Conservation (phyloP, 2,329 filamentous ascomycete genomes). For the Alternaria sp. region DNA sequence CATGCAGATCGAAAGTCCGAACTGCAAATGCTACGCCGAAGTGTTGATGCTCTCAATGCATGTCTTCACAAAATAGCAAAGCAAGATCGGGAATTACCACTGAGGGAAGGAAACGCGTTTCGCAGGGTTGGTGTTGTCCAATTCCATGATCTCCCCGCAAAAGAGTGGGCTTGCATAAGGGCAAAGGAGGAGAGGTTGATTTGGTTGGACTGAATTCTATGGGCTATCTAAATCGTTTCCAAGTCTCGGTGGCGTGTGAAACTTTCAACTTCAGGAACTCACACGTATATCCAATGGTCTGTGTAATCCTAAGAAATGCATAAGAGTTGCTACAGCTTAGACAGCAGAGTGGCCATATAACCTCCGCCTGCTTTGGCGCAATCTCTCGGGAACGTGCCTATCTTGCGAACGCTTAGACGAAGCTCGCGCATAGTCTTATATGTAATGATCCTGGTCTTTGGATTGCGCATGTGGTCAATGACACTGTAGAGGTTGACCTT, state of each 20-base stretch:
- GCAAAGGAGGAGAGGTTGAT: not conserved
- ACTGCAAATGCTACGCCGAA: too few species aligned
- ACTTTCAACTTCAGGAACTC: not conserved
- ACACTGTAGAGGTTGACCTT: slow-evolving; percentile 38
- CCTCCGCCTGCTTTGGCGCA: slow-evolving; percentile 34
- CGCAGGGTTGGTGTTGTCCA: too few species aligned
- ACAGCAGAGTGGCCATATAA: slow-evolving; percentile 29
- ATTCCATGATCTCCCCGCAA: too few species aligned
- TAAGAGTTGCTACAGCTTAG: slow-evolving; percentile 14
- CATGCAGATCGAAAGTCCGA: too few species aligned
- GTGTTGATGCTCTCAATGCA: too few species aligned
- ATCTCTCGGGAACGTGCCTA: slow-evolving; percentile 26
- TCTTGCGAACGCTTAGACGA: slow-evolving; percentile 20
- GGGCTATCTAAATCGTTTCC: not conserved
- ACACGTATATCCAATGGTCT: not conserved
- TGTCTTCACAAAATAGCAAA: too few species aligned
- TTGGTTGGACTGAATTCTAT: not conserved
- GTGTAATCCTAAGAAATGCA: not conserved
- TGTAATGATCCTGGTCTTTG: slow-evolving; percentile 14
- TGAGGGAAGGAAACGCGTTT: too few species aligned
- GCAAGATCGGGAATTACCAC: too few species aligned
- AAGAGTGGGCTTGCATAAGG: too few species aligned
- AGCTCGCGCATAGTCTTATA: slow-evolving; percentile 28
- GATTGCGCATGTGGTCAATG: slow-evolving; percentile 35
- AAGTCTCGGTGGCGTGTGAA: not conserved